These are phyloP conservation scores for Yueomyces sp. DNA, from an alignment of 1,139 yeast genomes.

Conservation along the genomic window DNA sequence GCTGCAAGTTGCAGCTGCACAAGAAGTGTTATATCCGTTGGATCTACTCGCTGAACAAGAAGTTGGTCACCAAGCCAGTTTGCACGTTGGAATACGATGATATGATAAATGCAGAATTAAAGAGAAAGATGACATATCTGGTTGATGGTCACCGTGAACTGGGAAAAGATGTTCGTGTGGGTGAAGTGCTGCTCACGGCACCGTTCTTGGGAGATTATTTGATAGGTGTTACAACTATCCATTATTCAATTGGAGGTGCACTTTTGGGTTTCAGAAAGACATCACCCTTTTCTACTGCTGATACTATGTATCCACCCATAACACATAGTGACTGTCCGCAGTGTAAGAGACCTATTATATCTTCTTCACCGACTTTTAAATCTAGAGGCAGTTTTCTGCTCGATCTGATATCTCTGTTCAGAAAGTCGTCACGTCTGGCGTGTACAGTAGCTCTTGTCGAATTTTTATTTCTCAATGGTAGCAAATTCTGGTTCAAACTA, in stretches of 20 bases:
- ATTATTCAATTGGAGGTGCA: not conserved
- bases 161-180: slow-evolving; percentile 7
- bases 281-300: not conserved
- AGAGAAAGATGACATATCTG: slow-evolving; percentile 7
- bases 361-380: not conserved
- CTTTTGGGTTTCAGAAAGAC: not conserved
- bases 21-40: slow-evolving; percentile 11
- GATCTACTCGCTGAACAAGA: slow-evolving; percentile 9
- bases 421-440: slow-evolving; percentile 1
- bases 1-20: slow-evolving; percentile 14
- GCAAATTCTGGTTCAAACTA: slow-evolving; percentile 10
- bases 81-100: not conserved
- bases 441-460: slow-evolving; percentile 4
- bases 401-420: not conserved
- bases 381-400: not conserved
- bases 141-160: slow-evolving; percentile 11
- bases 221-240: not conserved
- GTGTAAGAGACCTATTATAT: slow-evolving; percentile 7
- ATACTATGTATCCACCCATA: slow-evolving; percentile 7
- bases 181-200: slow-evolving; percentile 7
- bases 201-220: slow-evolving; percentile 7
- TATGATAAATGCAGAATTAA: slow-evolving; percentile 3
- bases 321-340: slow-evolving; percentile 11
- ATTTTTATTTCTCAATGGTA: slow-evolving; percentile 6
- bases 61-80: slow-evolving; percentile 3